These are phyloP conservation scores for Musa troglodytarum DNA, from an alignment of 176 grass and related monocot genomes.

Conservation along the genomic window DNA sequence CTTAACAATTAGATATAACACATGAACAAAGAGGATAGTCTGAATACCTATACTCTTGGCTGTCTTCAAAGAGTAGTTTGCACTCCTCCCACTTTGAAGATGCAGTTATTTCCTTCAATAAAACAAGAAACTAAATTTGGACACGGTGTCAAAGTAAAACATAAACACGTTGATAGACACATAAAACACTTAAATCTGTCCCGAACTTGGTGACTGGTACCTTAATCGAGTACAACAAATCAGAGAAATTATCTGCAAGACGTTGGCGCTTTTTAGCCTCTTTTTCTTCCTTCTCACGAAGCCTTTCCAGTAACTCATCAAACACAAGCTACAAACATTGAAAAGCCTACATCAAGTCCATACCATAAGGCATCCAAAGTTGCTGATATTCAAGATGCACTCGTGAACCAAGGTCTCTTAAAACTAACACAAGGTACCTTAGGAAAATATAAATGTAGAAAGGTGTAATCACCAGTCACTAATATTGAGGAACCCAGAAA, in stretches of 20 bases:
- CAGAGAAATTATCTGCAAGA: conserved; percentile 84
- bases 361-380: neutral
- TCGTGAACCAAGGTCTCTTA: too few relatives aligned
- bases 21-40: neutral
- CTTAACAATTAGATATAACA: neutral
- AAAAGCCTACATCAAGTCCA: neutral
- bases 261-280: conserved; percentile 80
- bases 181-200: too few relatives aligned
- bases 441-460: too few relatives aligned
- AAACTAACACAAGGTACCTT: too few relatives aligned
- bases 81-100: conserved; percentile 88
- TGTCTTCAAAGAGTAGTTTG: conserved; percentile 66
- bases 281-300: conserved; percentile 83
- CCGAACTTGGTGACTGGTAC: conserved; percentile 12
- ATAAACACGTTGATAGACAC: neutral
- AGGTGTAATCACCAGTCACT: too few relatives aligned
- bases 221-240: conserved; percentile 88
- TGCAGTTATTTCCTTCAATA: conserved; percentile 63
- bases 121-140: neutral
- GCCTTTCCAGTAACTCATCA: conserved; percentile 85
- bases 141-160: neutral
- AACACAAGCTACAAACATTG: conserved; percentile 58
- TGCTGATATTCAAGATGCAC: neutral
- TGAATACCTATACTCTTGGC: conserved; percentile 67
- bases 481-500: too few relatives aligned